A percentile compares a stretch with the other conserved stretches of the same genome.
Evolutionary conservation across 305 asterid species (phyloP).

Genomic region (Solanum hybrid): DNA sequence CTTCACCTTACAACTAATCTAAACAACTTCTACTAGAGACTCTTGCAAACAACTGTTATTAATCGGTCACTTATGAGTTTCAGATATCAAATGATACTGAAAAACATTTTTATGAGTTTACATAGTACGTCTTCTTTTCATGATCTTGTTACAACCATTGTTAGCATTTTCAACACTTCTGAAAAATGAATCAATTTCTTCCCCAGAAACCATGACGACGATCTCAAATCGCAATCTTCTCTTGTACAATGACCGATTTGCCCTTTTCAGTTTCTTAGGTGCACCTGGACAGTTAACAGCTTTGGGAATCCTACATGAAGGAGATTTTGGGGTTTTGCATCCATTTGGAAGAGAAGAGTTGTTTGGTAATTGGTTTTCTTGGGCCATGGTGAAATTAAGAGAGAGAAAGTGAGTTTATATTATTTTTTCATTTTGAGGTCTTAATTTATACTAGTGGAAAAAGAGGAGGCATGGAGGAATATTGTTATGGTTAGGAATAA

Average conservation of each 20-base stretch:
- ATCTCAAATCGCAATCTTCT: slow-evolving; percentile 42
- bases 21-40: not conserved
- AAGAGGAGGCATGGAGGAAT: not conserved
- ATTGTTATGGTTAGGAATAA: not conserved
- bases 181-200: slow-evolving; percentile 54
- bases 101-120: not conserved
- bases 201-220: slow-evolving; percentile 9
- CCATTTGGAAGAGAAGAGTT: slow-evolving; percentile 8
- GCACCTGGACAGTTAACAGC: slow-evolving; percentile 54
- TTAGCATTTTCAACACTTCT: slow-evolving; percentile 13
- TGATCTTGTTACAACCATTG: slow-evolving; percentile 7
- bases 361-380: not conserved
- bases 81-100: not conserved
- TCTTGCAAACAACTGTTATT: not conserved
- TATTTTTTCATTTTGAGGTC: not conserved
- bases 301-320: slow-evolving; percentile 45
- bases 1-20: not conserved
- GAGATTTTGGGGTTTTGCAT: slow-evolving; percentile 57
- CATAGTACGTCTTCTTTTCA: slow-evolving; percentile 20
- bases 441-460: not conserved
- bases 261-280: slow-evolving; percentile 41
- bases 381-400: not conserved
- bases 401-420: not conserved
- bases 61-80: not conserved
- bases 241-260: slow-evolving; percentile 31